phyloP scores from a whole-genome alignment of 2,329 filamentous ascomycete genomes.

The Sclerotinia glacialis region DNA sequence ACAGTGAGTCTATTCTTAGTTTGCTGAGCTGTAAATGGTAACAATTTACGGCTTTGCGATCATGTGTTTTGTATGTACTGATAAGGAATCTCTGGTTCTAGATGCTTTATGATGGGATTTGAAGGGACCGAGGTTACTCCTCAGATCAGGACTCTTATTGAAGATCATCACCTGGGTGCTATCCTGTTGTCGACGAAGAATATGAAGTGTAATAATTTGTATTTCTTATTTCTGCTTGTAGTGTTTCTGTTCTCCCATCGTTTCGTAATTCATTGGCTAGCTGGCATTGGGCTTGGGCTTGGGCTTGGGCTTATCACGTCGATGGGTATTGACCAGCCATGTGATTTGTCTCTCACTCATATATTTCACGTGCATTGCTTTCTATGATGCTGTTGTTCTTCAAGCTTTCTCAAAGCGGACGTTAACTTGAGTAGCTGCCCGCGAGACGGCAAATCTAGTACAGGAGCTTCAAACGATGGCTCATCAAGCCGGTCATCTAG shows the following conservation, averaged over 20 bases:
- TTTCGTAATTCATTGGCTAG: neutral
- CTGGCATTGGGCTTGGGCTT: neutral
- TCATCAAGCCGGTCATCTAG: slow-evolving; percentile 82
- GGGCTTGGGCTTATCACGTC: neutral
- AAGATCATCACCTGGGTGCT: slow-evolving; percentile 82
- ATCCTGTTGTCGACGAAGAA: slow-evolving; percentile 84
- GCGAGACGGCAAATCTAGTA: slow-evolving; percentile 83
- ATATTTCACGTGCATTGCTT: slow-evolving; percentile 1
- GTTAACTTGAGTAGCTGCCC: slow-evolving; percentile 62
- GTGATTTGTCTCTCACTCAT: slow-evolving; percentile 5
- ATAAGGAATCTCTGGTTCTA: neutral
- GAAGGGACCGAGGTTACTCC: slow-evolving; percentile 81
- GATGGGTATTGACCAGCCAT: neutral
- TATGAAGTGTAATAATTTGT: slow-evolving; percentile 61
- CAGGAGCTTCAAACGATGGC: slow-evolving; percentile 92
- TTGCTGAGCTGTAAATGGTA: slow-evolving; percentile 47
- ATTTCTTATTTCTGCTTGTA: slow-evolving; percentile 10
- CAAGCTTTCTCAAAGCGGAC: slow-evolving; percentile 10
- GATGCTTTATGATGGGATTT: slow-evolving; percentile 53
- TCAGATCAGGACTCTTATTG: slow-evolving; percentile 76
- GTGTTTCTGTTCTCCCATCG: slow-evolving; percentile 17
- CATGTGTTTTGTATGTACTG: slow-evolving; percentile 8
- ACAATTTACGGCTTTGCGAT: neutral
- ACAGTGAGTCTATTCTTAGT: slow-evolving; percentile 61
- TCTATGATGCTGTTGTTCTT: slow-evolving; percentile 7